phyloP scores from a whole-genome alignment of 495 filamentous ascomycete species.

The Penicillium malachiteum region DNA sequence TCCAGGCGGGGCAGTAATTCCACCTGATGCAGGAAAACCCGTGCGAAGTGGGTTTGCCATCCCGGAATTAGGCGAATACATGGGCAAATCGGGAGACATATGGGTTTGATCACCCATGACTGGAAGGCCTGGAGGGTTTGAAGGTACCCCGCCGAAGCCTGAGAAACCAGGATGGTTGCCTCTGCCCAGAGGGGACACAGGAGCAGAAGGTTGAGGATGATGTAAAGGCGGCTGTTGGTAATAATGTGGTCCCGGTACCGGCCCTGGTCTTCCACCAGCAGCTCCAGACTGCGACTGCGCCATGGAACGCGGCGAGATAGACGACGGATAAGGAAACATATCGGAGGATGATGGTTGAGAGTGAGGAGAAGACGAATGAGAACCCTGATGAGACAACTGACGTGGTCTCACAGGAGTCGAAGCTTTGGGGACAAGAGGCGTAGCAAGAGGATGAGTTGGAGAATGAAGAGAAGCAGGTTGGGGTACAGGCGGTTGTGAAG shows the following conservation, averaged over 20 bases:
- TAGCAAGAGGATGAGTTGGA: slow-evolving; percentile 74
- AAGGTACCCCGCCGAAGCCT: slow-evolving; percentile 47
- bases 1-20: slow-evolving; percentile 57
- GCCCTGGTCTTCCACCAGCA: slow-evolving; percentile 27
- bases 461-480: slow-evolving; percentile 55
- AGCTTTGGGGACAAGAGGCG: slow-evolving; percentile 78
- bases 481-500: slow-evolving; percentile 30
- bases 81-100: slow-evolving; percentile 48
- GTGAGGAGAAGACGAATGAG: slow-evolving; percentile 63
- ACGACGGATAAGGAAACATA: slow-evolving; percentile 30
- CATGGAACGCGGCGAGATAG: slow-evolving; percentile 44
- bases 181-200: slow-evolving; percentile 54
- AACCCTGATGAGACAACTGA: slow-evolving; percentile 79
- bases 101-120: slow-evolving; percentile 37
- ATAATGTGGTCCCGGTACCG: neutral
- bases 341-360: slow-evolving; percentile 43
- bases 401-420: slow-evolving; percentile 74
- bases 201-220: slow-evolving; percentile 52
- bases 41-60: slow-evolving; percentile 50
- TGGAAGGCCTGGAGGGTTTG: slow-evolving; percentile 60
- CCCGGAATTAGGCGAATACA: slow-evolving; percentile 52
- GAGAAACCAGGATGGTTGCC: slow-evolving; percentile 51
- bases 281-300: slow-evolving; percentile 36
- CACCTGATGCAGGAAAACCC: slow-evolving; percentile 52
- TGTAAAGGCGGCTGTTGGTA: slow-evolving; percentile 41